A percentile compares a stretch with the other conserved stretches of the same genome.
phyloP scores from a whole-genome alignment of 208 protist species.

The Trypanosoma vivax region DNA sequence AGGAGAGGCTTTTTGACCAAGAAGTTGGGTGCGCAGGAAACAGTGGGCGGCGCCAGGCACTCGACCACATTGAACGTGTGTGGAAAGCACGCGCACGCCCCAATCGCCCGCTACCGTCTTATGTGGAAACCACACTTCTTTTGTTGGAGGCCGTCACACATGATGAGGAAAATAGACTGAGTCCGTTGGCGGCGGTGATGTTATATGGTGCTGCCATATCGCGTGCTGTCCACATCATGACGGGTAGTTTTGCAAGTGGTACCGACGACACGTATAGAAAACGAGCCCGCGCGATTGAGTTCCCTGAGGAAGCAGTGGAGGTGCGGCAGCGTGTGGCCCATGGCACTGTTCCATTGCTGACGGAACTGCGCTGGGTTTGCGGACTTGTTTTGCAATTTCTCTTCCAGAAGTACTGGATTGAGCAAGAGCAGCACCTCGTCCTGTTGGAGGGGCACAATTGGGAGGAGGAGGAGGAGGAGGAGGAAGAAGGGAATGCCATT shows the following conservation, averaged over 20 bases:
- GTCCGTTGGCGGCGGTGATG: constrained; percentile 2
- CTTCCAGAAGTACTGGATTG: constrained; percentile 68
- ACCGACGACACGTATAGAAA: constrained; percentile 71
- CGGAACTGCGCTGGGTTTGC: constrained; percentile 76
- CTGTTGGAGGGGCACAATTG: constrained; percentile 31
- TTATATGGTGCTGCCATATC: constrained; percentile 74
- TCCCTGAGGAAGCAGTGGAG: constrained; percentile 83
- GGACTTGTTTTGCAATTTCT: constrained; percentile 72
- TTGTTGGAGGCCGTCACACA: constrained; percentile 46
- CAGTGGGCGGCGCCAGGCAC: constrained; percentile 31
- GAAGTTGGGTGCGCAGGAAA: constrained; percentile 4
- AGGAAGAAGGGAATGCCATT: not conserved
- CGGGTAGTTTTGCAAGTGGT: constrained; percentile 61
- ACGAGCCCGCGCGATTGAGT: constrained; percentile 54
- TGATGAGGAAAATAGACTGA: constrained; percentile 34
- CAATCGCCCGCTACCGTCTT: constrained; percentile 47
- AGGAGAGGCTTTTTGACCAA: constrained; percentile 47
- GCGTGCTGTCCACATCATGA: constrained; percentile 80
- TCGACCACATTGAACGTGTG: constrained; percentile 27
- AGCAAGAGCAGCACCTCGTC: constrained; percentile 53
- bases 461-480: constrained; percentile 2
- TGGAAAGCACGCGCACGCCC: constrained; percentile 60
- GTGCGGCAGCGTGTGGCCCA: constrained; percentile 84
- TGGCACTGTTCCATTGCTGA: constrained; percentile 47
- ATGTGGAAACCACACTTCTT: constrained; percentile 65